phyloP scores from a whole-genome alignment of 169 alveolate species.

The Eimeria sp. region DNA sequence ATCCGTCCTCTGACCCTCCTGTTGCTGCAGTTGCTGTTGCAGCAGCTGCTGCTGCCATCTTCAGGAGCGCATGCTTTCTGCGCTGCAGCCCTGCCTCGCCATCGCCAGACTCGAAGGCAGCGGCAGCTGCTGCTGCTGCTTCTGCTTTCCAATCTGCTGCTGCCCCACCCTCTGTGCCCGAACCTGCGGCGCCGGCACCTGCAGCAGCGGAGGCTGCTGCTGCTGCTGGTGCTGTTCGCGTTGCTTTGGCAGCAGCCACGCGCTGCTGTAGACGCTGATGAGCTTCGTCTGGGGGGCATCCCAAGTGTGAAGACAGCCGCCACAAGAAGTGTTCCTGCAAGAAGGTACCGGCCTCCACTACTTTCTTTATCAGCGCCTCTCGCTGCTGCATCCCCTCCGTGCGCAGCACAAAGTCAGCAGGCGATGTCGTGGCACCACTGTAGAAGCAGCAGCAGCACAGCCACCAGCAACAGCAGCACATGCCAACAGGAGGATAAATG shows the following conservation, averaged over 20 bases:
- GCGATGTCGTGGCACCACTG: conserved; percentile 67
- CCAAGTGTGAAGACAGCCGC: conserved; percentile 15
- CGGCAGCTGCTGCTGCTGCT: conserved; percentile 67
- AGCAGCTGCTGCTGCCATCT: conserved; percentile 72
- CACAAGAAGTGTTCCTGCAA: conserved; percentile 66
- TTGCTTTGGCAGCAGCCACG: conserved; percentile 16
- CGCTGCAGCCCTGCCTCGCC: conserved; percentile 63
- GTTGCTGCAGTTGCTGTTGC: conserved; percentile 38
- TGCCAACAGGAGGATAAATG: not conserved
- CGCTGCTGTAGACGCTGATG: conserved; percentile 47
- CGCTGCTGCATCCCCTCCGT: conserved; percentile 32
- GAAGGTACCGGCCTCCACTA: conserved; percentile 44
- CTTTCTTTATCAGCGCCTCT: not conserved
- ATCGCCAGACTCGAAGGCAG: conserved; percentile 8
- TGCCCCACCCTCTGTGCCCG: not conserved
- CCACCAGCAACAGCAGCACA: not conserved
- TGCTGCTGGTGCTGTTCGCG: not conserved
- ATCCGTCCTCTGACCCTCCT: conserved; percentile 6
- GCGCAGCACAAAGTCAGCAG: conserved; percentile 41
- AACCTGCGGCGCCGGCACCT: not conserved
- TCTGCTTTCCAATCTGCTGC: conserved; percentile 32
- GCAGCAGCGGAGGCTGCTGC: not conserved
- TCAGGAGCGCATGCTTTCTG: conserved; percentile 53
- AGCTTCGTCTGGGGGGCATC: conserved; percentile 18
- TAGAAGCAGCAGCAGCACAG: conserved; percentile 49